Evolutionary conservation across 139 green algal genomes (phyloP).

Genomic region (Mesotaenium endlicherianum): DNA sequence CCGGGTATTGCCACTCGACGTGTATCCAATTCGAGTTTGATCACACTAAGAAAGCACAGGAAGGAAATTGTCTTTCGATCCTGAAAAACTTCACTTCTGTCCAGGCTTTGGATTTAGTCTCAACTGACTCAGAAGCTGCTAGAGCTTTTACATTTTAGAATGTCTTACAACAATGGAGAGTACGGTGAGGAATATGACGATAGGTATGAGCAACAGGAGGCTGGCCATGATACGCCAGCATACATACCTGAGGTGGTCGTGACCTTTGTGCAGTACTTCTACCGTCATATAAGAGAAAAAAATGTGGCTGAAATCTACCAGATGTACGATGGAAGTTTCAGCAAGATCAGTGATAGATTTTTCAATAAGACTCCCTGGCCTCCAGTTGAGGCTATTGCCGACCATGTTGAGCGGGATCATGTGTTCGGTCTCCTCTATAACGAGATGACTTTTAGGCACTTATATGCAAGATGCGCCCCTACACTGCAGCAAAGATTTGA

Average conservation of each 20-base stretch:
- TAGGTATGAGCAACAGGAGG: too few relatives aligned
- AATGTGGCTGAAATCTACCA: slow-evolving; percentile 94
- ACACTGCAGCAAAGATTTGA: slow-evolving; percentile 75
- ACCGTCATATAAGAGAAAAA: slow-evolving; percentile 79
- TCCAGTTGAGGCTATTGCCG: slow-evolving; percentile 67
- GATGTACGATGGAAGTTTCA: slow-evolving; percentile 95
- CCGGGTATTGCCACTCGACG: too few relatives aligned
- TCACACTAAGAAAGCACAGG: too few relatives aligned
- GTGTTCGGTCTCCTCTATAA: slow-evolving; percentile 99
- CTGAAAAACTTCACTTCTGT: too few relatives aligned
- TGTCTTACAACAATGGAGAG: too few relatives aligned
- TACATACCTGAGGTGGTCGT: slow-evolving; percentile 77
- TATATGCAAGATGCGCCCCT: slow-evolving; percentile 80
- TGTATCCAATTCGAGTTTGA: too few relatives aligned
- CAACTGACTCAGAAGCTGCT: too few relatives aligned
- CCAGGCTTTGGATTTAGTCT: too few relatives aligned
- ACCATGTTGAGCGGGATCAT: slow-evolving; percentile 92
- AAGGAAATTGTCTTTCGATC: too few relatives aligned
- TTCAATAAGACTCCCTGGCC: slow-evolving; percentile 91
- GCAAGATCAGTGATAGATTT: slow-evolving; percentile 90
- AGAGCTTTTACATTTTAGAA: too few relatives aligned
- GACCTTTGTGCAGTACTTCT: slow-evolving; percentile 96
- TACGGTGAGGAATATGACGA: too few relatives aligned
- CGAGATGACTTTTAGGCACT: slow-evolving; percentile 95
- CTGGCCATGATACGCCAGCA: too few relatives aligned